A percentile compares a stretch with the other conserved stretches of the same genome.
Evolutionary conservation across 1,139 yeast species (phyloP).

Genomic region (Komagataea norvegica): DNA sequence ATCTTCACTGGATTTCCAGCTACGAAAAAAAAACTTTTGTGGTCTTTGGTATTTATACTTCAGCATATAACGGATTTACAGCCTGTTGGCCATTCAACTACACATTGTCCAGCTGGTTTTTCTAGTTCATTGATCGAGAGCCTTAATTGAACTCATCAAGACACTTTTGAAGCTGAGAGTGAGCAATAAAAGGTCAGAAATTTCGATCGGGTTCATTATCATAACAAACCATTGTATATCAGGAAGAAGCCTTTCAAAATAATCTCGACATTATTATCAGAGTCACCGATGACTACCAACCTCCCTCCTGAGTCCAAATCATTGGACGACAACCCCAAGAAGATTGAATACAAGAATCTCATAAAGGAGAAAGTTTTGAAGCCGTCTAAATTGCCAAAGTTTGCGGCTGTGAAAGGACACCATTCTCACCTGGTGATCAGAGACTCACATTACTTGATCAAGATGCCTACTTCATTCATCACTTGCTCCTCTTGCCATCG

Average conservation of each 20-base stretch:
- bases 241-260: constrained; percentile 1
- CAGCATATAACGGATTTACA: no score
- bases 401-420: constrained; percentile 16
- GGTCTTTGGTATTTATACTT: no score
- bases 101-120: no score
- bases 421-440: constrained; percentile 26
- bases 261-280: constrained; percentile 3
- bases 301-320: constrained; percentile 3
- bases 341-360: constrained; percentile 22
- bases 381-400: constrained; percentile 22
- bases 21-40: no score
- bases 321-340: constrained; percentile 15
- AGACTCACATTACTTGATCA: constrained; percentile 25
- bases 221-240: no score
- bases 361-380: constrained; percentile 25
- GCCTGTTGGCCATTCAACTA: no score
- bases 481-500: constrained; percentile 26
- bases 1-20: no score
- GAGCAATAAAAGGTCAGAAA: no score
- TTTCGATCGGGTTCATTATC: no score
- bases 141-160: no score
- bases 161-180: no score
- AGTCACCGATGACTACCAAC: constrained; percentile 4
- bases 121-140: no score
- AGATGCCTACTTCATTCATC: constrained; percentile 25